Evolutionary conservation across 805 yeast species (phyloP), one percentile per base, ranked within the genome.

Genomic region (Candida coquimbonensis): DNA sequence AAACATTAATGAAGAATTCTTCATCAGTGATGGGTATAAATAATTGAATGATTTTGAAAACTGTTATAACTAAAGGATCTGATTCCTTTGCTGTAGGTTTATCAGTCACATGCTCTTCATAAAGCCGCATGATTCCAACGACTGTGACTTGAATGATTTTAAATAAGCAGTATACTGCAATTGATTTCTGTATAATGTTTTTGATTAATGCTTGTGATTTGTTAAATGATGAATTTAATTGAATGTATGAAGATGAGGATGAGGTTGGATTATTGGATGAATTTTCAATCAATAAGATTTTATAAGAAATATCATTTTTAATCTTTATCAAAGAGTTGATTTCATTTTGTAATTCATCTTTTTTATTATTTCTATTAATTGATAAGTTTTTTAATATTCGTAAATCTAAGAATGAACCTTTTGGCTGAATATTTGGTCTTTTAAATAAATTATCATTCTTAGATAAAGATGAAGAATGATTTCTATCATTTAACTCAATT

Each of bases 31-130:
- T 61, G 12, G 63, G 53, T 17, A 64, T 43, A 19, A 67, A 46
- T 9, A 68, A 44, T 45, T 64, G 62, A 9, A 67, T 40, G 1
- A 67, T 48, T 16, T 64, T 64, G 1, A 67, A 62, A 1, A 69
- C 37, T 1, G 73, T 66, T 3, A 68, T 59, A 8, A 70, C 70
- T 27, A 69, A 43, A 3, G 73, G 73, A 51, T 69, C 74, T 4
- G 62, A 56, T 40, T 41, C 57, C 39, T 52, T 52, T n/a, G 33
- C 43, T 16, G 36, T 42, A 11, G 43, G 12, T 34, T 42, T 41
- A 7, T 40, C 29, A 40, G 36, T 51, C 45, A 1, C 46, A 36
- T 33, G 44, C 37, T 41, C 44, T 29, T 13, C 52, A 44, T n/a
- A 44, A 5, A 61, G 47, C 24, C 55, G 53, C 1, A 69, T 64